Conservation (phyloP, 2,329 filamentous ascomycete species). For the Byssothecium circinans region DNA sequence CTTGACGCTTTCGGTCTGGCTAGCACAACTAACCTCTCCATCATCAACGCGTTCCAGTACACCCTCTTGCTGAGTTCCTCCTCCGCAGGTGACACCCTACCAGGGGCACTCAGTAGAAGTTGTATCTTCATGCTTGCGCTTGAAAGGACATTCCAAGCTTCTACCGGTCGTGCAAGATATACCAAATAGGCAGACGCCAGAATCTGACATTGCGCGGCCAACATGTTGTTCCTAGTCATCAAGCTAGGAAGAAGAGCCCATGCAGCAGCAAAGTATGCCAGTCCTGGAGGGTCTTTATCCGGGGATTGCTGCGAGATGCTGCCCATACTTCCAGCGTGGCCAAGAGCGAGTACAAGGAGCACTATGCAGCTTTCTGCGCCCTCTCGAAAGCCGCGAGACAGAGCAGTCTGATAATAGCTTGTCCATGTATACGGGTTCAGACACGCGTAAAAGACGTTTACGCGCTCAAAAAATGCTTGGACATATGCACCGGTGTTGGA, state of each 20-base stretch:
- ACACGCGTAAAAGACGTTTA: slow-evolving; percentile 84
- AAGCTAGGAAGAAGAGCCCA: slow-evolving; percentile 76
- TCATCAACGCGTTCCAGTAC: slow-evolving; percentile 82
- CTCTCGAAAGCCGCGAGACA: slow-evolving; percentile 75
- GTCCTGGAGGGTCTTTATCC: slow-evolving; percentile 71
- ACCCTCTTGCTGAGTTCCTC: slow-evolving; percentile 75
- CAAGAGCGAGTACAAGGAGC: slow-evolving; percentile 74
- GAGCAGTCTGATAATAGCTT: slow-evolving; percentile 71
- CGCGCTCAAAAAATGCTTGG: slow-evolving; percentile 76
- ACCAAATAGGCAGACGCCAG: slow-evolving; percentile 81
- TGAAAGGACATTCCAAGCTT: slow-evolving; percentile 80
- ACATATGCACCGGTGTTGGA: slow-evolving; percentile 75
- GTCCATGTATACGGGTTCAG: slow-evolving; percentile 82
- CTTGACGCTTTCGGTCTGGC: background rate
- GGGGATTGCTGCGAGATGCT: slow-evolving; percentile 73
- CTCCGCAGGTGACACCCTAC: slow-evolving; percentile 68
- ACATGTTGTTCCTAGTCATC: slow-evolving; percentile 77
- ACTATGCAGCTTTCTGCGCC: slow-evolving; percentile 83
- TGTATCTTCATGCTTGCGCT: slow-evolving; percentile 82
- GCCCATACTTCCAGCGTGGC: slow-evolving; percentile 72
- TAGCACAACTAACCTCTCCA: slow-evolving; percentile 58
- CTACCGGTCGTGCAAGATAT: slow-evolving; percentile 77
- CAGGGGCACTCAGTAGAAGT: slow-evolving; percentile 72
- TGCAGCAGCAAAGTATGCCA: slow-evolving; percentile 78
- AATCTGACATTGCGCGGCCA: slow-evolving; percentile 78